phyloP scores from a whole-genome alignment of 1,284 basidiomycete genomes.

The Laetiporus sulphureus region DNA sequence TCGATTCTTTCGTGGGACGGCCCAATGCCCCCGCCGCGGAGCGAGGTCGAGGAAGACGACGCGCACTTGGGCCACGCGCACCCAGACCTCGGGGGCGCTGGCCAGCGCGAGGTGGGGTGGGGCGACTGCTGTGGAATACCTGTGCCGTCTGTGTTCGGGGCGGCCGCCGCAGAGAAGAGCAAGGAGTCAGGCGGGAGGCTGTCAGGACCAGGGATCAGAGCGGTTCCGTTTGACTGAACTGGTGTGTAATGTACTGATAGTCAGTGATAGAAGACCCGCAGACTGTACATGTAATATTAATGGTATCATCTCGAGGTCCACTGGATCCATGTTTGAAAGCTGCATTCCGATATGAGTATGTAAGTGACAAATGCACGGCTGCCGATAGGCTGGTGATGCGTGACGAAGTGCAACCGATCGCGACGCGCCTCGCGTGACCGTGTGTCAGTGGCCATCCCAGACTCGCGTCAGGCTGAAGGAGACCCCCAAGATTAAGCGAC shows the following conservation, averaged over 20 bases:
- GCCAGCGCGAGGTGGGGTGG: slow-evolving; percentile 56
- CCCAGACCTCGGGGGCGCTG: slow-evolving; percentile 43
- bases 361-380: no score
- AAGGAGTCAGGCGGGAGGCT: slow-evolving; percentile 31
- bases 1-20: slow-evolving; percentile 73
- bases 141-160: slow-evolving; percentile 78
- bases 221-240: slow-evolving; percentile 75
- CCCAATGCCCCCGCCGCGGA: slow-evolving; percentile 36
- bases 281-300: no score
- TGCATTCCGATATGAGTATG: no score
- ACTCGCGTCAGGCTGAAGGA: no score
- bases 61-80: slow-evolving; percentile 54
- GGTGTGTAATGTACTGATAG: not conserved
- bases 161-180: slow-evolving; percentile 48
- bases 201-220: slow-evolving; percentile 60
- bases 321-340: no score
- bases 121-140: slow-evolving; percentile 96
- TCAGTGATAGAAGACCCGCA: not conserved
- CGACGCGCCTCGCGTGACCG: no score
- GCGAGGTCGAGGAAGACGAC: slow-evolving; percentile 37
- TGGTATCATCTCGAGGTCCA: no score
- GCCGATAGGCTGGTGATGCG: no score
- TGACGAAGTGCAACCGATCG: no score
- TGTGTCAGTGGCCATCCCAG: no score
- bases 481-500: no score